Evolutionary conservation across 2,329 filamentous ascomycete genomes (phyloP).

Genomic region (Metarhizium brunneum): DNA sequence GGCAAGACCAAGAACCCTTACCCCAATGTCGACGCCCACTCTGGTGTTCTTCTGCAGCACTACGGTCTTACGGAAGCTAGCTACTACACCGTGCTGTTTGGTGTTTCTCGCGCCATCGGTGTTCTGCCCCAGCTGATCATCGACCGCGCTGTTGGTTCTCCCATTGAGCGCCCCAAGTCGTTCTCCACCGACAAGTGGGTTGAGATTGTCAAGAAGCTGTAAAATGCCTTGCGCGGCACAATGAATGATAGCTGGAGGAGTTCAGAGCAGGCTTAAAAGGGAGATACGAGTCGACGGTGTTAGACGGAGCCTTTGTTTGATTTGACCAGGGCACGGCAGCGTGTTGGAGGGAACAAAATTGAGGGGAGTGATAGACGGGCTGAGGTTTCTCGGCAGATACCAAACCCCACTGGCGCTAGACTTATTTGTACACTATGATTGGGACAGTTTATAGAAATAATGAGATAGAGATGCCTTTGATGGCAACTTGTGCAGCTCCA

Average conservation of each 20-base stretch:
- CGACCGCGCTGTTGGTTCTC: conserved; percentile 91
- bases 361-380: conserved; percentile 6
- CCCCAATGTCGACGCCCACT: conserved; percentile 98
- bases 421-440: conserved; percentile 14
- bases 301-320: not conserved
- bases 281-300: not conserved
- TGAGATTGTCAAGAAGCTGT: conserved; percentile 89
- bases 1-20: conserved; percentile 99
- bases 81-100: conserved; percentile 99
- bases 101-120: conserved; percentile 95
- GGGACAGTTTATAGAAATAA: conserved; percentile 12
- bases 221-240: conserved; percentile 30
- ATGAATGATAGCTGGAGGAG: not conserved
- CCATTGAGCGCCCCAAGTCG: conserved; percentile 97
- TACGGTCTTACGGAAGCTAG: conserved; percentile 97
- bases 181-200: conserved; percentile 97
- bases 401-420: conserved; percentile 12
- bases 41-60: conserved; percentile 97
- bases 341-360: not conserved
- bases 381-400: conserved; percentile 11
- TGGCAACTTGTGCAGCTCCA: not conserved
- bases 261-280: not conserved
- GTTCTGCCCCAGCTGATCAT: conserved; percentile 99
- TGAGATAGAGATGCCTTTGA: conserved; percentile 4
- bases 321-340: not conserved